phyloP scores from a whole-genome alignment of 371 early-diverging fungal genomes.

The Chytridiales sp. region DNA sequence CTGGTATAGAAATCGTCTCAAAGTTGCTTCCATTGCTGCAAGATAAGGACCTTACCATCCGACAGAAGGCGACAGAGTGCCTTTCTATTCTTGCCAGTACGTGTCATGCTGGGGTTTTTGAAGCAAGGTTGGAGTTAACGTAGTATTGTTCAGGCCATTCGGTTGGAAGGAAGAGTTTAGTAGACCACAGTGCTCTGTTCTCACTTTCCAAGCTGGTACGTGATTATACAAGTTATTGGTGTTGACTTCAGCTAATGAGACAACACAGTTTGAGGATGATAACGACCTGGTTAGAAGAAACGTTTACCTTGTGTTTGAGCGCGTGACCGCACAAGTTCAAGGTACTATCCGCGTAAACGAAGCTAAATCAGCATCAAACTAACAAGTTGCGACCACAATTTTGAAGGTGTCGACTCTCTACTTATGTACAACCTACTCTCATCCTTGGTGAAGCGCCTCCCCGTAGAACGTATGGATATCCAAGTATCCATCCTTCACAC shows the following conservation, averaged over 20 bases:
- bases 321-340: conserved; percentile 30
- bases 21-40: conserved; percentile 27
- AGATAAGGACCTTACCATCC: conserved; percentile 35
- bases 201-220: conserved; percentile 26
- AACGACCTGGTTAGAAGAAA: conserved; percentile 41
- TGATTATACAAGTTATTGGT: neutral
- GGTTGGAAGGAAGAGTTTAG: conserved; percentile 37
- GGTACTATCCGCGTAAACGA: neutral
- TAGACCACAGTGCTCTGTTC: conserved; percentile 23
- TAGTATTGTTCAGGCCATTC: conserved; percentile 31
- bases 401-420: conserved; percentile 29
- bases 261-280: conserved; percentile 39
- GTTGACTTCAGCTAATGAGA: neutral
- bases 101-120: neutral
- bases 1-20: conserved; percentile 30
- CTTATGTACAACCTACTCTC: conserved; percentile 29
- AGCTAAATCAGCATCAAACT: neutral
- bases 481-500: conserved; percentile 46
- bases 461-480: conserved; percentile 43
- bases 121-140: neutral
- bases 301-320: conserved; percentile 32
- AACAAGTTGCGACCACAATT: neutral
- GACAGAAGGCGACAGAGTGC: conserved; percentile 46
- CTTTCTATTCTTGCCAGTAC: conserved; percentile 33
- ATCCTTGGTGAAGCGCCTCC: conserved; percentile 34